Conservation (phyloP, 176 grass and related monocot species). For the Oryza glumipatula region DNA sequence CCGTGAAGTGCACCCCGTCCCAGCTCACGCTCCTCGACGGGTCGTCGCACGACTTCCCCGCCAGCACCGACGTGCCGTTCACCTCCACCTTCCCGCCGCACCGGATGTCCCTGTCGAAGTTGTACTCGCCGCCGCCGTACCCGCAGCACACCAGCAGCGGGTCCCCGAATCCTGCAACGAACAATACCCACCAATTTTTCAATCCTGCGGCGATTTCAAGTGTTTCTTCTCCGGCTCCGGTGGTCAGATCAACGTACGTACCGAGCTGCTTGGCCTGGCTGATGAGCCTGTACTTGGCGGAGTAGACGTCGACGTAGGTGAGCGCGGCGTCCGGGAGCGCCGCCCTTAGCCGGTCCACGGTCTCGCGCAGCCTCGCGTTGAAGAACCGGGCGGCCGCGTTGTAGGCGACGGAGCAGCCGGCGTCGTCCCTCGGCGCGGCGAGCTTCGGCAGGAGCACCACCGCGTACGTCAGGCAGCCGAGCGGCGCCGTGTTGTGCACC, state of each 20-base stretch:
- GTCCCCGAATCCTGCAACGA: constrained; percentile 24
- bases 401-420: constrained; percentile 4
- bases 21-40: constrained; percentile 23
- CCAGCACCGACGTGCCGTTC: constrained; percentile 26
- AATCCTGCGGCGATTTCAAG: background rate
- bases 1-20: constrained; percentile 34
- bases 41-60: constrained; percentile 39
- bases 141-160: constrained; percentile 32
- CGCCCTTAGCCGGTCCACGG: constrained; percentile 13
- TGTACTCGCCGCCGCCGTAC: constrained; percentile 24
- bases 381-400: constrained; percentile 22
- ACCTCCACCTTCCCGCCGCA: constrained; percentile 1
- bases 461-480: constrained; percentile 33
- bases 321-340: constrained; percentile 16
- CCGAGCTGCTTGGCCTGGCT: constrained; percentile 10
- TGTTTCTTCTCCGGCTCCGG: background rate
- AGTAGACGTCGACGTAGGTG: constrained; percentile 28
- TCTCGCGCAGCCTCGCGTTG: constrained; percentile 31
- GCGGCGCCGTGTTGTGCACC: constrained; percentile 40
- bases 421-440: background rate
- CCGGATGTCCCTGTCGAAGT: constrained; percentile 14
- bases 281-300: constrained; percentile 35
- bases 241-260: background rate
- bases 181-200: no score
- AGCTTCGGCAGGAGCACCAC: background rate